Base-by-base conservation (phyloP, 805 yeast genomes). In the Yarrowia sp. region DNA sequence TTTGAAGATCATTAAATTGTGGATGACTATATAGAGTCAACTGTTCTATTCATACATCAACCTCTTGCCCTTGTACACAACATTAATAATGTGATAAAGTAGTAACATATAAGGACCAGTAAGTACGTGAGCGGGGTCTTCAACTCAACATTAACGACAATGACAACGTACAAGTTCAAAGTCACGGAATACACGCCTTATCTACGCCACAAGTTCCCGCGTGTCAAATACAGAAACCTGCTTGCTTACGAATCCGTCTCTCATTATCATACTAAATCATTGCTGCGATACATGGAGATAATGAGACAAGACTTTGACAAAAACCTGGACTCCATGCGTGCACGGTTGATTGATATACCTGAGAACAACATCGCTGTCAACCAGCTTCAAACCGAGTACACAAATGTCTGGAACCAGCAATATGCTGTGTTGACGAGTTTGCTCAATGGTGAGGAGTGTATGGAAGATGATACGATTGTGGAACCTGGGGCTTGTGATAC, bases 161-260 rank as follows among this genome's bases (percentile, higher is more conserved):
- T 52, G 58, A 14, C 58, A 19, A 52, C 58, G 9, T 52, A 52
- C 58, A 52, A 38, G 19, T 52, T 38, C 34, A 36, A 36, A 20
- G 14, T 52, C 13, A 14, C 58, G 8, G 14, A 33, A 5, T 6
- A 24, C 9, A 52, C 58, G 3, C 58, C 58, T 2, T 52, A 52
- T 40, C 17, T 52, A 2, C 43, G 58, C 19, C 14, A 36, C 58
- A 36, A 38, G 43, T 52, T 52, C 30, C 43, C 58, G 4, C 20
- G 17, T 3, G 43, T 20, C 17, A 52, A 52, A 15, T 1, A 5
- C 17, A 38, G 43, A 38, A 43, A 52, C 17, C n/a, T 38, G 9
- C 30, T 52, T 33, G 10, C 15, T 2, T 52, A 36, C 58, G 5
- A 33, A 4, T 19, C 58, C 7, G 56, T 12, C 12, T 20, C 58